Evolutionary conservation across 768 basidiomycete genomes (phyloP), one percentile per base, ranked within the genome.

Genomic region (Lentinus tigrinus): DNA sequence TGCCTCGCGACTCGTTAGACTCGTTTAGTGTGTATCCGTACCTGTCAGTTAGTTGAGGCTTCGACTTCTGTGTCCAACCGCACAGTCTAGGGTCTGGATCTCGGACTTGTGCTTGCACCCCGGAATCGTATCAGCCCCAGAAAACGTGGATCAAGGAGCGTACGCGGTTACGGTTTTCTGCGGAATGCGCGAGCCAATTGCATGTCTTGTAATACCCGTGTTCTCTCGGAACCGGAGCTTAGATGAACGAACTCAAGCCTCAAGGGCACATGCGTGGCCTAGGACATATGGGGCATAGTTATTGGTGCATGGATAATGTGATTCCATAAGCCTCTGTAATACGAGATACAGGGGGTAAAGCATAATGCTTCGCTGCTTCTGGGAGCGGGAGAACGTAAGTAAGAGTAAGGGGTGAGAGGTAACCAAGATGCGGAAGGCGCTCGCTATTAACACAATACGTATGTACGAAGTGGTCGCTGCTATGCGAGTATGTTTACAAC

Each of bases 121-220:
- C 51, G 49, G 59, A 60, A 60, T 51, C 39, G 59, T 37, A 60
- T 60, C 54, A 21, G 16, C 54, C 27, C 54, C 50, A 34, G 39
- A 24, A 52, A 60, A 60, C 59, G 59, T 60, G 59, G 36, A 60
- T 60, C 59, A 60, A 40, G n/a, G 7, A 7, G 19, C 28, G 10
- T 23, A 24, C 24, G 43, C 43, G 21, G 6, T 13, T 10, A 23
- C 21, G 23, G 21, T 46, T 11, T 31, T 6, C 7, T 31, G 31
- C 31, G 31, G 7, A 11, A 31, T 57, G 56, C 40, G 19, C n/a
- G 49, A 3, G 11, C 31, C 31, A 31, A 31, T 31, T 6, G 31
- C 31, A 31, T 31, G 31, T 31, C 31, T 31, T 31, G 31, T 11
- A 31, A 7, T n/a, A n/a, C 31, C 31, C 31, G 31, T 11, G 31